These are phyloP conservation scores for Schizonepeta tenuifolia DNA, from an alignment of 257 asterid species.

Conservation along the genomic window DNA sequence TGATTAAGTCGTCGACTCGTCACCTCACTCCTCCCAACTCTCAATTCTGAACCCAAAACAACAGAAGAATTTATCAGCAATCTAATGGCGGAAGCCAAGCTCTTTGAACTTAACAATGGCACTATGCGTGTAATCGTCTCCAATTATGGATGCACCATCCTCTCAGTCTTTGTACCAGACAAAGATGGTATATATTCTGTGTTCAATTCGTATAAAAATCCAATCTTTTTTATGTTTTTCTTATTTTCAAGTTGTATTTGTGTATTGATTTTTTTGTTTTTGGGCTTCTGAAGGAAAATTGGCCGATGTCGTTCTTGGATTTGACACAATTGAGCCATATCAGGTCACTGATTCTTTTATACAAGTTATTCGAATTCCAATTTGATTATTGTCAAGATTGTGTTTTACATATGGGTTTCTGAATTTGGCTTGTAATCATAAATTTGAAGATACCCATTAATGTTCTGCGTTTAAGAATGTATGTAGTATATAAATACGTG, in stretches of 20 bases:
- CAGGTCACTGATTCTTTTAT: conserved; percentile 49
- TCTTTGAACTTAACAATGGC: conserved; percentile 89
- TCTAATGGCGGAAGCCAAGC: conserved; percentile 77
- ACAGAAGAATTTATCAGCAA: neutral
- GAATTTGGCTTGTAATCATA: conserved; percentile 14
- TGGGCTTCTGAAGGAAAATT: conserved; percentile 62
- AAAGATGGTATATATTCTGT: conserved; percentile 60
- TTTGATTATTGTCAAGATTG: neutral
- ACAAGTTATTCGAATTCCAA: neutral
- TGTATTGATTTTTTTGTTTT: conserved; percentile 10
- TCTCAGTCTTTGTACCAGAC: conserved; percentile 80
- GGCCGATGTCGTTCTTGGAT: conserved; percentile 97
- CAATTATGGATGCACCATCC: conserved; percentile 90
- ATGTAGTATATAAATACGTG: neutral
- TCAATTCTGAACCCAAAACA: neutral
- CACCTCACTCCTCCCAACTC: neutral
- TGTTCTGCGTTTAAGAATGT: conserved; percentile 27
- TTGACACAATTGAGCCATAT: conserved; percentile 89
- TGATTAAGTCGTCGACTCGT: neutral
- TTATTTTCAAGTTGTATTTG: neutral
- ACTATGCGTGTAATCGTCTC: conserved; percentile 69
- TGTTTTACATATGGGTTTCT: conserved; percentile 13
- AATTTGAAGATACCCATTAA: neutral
- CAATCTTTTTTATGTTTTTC: neutral
- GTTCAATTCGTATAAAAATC: conserved; percentile 15